Evolutionary conservation across 192 early-diverging fungal species (phyloP).

Genomic region (Kickxella alabastrina): DNA sequence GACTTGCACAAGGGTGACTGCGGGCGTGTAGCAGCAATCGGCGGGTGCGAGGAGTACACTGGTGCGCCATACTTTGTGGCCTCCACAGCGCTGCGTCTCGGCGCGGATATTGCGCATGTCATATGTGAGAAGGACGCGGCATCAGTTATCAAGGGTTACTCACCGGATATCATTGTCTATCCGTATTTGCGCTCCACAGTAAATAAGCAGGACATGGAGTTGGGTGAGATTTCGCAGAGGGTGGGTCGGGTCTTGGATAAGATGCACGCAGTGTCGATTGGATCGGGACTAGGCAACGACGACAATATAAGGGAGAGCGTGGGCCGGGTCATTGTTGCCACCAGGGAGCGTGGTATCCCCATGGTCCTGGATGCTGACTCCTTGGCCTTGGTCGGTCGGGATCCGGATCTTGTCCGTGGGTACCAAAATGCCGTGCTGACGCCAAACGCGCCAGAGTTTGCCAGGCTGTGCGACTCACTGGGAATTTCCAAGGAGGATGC

Average conservation of each 20-base stretch:
- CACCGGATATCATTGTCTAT: conserved; percentile 89
- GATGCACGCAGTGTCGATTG: conserved; percentile 82
- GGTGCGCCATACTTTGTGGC: conserved; percentile 87
- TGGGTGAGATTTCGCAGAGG: conserved; percentile 17
- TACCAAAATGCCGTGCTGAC: conserved; percentile 77
- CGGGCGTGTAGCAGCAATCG: conserved; percentile 34
- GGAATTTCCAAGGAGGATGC: conserved; percentile 39
- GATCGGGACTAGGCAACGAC: conserved; percentile 88
- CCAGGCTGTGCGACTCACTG: conserved; percentile 61
- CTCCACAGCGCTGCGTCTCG: conserved; percentile 49
- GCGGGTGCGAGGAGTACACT: conserved; percentile 63
- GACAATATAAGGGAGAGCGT: conserved; percentile 62
- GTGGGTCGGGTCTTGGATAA: conserved; percentile 59
- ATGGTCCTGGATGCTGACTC: conserved; percentile 96
- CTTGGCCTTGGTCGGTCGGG: conserved; percentile 66
- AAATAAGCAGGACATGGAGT: conserved; percentile 10
- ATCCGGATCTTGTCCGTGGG: conserved; percentile 67
- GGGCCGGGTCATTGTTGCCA: conserved; percentile 62
- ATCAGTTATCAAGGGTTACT: conserved; percentile 74
- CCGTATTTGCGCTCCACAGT: conserved; percentile 65
- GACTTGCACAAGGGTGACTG: conserved; percentile 48
- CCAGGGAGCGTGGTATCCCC: conserved; percentile 57
- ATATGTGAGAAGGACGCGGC: conserved; percentile 80
- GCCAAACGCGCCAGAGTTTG: conserved; percentile 86
- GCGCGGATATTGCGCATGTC: conserved; percentile 81